Evolutionary conservation across 2,329 filamentous ascomycete species (phyloP).

Genomic region (Blastomyces percursus): DNA sequence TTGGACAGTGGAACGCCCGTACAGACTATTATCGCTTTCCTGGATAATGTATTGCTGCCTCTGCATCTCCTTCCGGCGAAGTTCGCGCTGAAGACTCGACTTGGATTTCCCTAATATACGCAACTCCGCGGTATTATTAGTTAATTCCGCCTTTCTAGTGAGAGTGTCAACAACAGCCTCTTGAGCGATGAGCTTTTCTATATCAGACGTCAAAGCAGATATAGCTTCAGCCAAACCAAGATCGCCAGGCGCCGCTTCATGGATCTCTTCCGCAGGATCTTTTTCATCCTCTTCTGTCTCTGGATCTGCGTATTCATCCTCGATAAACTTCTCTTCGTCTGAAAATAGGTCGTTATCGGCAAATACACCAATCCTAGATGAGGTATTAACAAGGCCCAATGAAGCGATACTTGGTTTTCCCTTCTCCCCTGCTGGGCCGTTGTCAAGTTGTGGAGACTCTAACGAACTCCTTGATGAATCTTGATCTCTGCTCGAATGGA

Average conservation of each 20-base stretch:
- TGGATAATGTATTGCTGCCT: slow-evolving; percentile 94
- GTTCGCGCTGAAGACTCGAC: slow-evolving; percentile 82
- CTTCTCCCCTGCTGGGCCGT: slow-evolving; percentile 36
- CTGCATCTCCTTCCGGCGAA: slow-evolving; percentile 87
- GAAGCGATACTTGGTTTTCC: slow-evolving; percentile 83
- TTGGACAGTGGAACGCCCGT: slow-evolving; percentile 75
- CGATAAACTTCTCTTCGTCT: slow-evolving; percentile 73
- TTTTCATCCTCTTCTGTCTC: slow-evolving; percentile 47
- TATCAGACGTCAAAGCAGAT: slow-evolving; percentile 72
- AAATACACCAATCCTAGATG: slow-evolving; percentile 83
- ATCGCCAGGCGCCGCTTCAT: slow-evolving; percentile 89
- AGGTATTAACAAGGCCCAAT: slow-evolving; percentile 76
- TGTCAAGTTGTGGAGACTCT: slow-evolving; percentile 42
- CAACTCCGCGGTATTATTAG: slow-evolving; percentile 89
- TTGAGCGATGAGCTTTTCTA: slow-evolving; percentile 77
- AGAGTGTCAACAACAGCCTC: slow-evolving; percentile 85
- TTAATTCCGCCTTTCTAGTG: slow-evolving; percentile 87
- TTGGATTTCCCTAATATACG: slow-evolving; percentile 89
- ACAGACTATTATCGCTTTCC: slow-evolving; percentile 94
- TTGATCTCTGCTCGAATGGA: slow-evolving; percentile 45
- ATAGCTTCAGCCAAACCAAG: slow-evolving; percentile 90
- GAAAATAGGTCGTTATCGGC: slow-evolving; percentile 86
- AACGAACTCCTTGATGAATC: slow-evolving; percentile 53
- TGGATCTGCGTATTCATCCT: slow-evolving; percentile 72
- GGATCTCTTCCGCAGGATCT: slow-evolving; percentile 68